A percentile compares a stretch with the other conserved stretches of the same genome.
Conservation (phyloP, 345 rosid species). For the Salix exigua region DNA sequence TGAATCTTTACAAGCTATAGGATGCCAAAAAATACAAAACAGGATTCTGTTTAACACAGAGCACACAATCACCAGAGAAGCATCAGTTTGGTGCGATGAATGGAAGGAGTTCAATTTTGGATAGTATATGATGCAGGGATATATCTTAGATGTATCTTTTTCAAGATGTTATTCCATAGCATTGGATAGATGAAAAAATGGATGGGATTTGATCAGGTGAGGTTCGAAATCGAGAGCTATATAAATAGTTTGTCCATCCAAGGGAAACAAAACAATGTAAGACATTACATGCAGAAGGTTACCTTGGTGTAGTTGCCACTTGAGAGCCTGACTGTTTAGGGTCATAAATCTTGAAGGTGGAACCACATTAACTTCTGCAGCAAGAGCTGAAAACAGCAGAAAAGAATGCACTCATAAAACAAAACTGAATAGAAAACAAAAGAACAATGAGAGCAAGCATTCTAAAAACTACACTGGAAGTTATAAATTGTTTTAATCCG, state of each 20-base stretch:
- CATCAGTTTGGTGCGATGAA: neutral
- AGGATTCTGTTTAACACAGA: neutral
- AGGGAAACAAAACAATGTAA: neutral
- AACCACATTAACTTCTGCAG: constrained; percentile 88
- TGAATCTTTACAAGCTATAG: neutral
- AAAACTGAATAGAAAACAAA: neutral
- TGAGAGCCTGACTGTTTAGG: constrained; percentile 88
- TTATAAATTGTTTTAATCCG: neutral
- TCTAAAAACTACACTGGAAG: neutral
- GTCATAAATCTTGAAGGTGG: constrained; percentile 99
- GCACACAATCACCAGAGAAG: neutral
- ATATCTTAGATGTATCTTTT: neutral
- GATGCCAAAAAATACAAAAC: neutral
- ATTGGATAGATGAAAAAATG: neutral
- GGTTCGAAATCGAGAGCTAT: neutral
- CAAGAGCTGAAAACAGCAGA: constrained; percentile 52
- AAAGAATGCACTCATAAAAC: constrained; percentile 1
- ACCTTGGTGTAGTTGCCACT: constrained; percentile 99
- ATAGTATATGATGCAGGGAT: neutral
- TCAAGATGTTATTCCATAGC: neutral
- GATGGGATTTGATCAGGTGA: neutral
- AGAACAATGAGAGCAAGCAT: neutral
- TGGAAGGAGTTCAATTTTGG: neutral
- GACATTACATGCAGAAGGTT: constrained; percentile 1
- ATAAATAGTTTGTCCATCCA: neutral